Conservation (phyloP, 306 rosid species). For the Sesbania bispinosa region DNA sequence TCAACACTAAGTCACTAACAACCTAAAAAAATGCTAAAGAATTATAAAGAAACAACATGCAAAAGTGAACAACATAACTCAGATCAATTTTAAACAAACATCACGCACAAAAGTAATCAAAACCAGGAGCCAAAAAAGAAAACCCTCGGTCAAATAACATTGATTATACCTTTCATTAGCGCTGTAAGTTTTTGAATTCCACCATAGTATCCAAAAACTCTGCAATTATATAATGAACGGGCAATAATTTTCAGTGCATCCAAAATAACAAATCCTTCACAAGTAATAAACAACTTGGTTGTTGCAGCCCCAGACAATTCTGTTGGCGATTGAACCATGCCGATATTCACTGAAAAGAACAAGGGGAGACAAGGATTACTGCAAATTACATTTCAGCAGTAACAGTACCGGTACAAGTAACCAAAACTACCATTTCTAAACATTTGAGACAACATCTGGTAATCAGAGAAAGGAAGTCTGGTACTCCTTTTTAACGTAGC, state of each 20-base stretch:
- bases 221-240: conserved; percentile 86
- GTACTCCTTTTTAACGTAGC: neutral
- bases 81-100: neutral
- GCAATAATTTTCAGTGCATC: conserved; percentile 69
- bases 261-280: conserved; percentile 76
- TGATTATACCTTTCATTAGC: conserved; percentile 79
- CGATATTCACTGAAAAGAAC: conserved; percentile 56
- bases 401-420: neutral
- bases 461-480: conserved; percentile 13
- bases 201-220: conserved; percentile 84
- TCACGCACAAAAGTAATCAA: conserved; percentile 13
- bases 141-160: neutral
- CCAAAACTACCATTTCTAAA: neutral
- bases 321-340: conserved; percentile 46
- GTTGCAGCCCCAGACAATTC: conserved; percentile 62
- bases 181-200: conserved; percentile 92
- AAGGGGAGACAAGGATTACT: conserved; percentile 24
- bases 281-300: conserved; percentile 51
- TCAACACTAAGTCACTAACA: conserved; percentile 18
- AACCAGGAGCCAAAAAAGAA: neutral
- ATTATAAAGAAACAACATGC: conserved; percentile 12
- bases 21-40: neutral
- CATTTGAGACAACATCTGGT: neutral
- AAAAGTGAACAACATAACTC: conserved; percentile 7
- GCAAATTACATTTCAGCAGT: conserved; percentile 27